Percentiles rank a stretch among this genome's conserved stretches.
Conservation (phyloP, 2,329 filamentous ascomycete species). For the Paracoccidioides brasiliensis region DNA sequence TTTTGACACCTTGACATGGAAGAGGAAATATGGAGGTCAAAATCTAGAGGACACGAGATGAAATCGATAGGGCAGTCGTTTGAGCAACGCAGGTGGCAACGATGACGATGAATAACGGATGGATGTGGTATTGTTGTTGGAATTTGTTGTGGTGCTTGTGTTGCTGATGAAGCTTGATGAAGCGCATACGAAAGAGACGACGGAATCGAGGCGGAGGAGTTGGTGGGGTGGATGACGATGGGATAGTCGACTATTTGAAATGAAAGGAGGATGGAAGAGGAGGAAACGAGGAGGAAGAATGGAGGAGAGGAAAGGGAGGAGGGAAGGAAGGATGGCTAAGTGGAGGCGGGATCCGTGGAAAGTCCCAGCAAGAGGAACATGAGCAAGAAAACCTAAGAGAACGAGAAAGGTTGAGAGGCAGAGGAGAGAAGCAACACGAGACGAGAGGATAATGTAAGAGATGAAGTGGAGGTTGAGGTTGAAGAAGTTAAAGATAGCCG, state of each 20-base stretch:
- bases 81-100: not conserved
- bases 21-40: no score
- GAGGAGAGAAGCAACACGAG: constrained; percentile 4
- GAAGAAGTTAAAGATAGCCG: constrained; percentile 6
- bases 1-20: no score
- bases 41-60: not conserved
- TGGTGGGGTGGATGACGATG: not conserved
- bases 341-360: not conserved
- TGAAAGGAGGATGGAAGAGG: not conserved
- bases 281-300: not conserved
- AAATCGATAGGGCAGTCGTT: not conserved
- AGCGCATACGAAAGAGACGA: no score
- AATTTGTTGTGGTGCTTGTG: no score
- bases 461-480: constrained; percentile 1
- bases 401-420: constrained; percentile 6
- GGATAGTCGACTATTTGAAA: not conserved
- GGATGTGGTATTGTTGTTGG: no score
- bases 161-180: no score
- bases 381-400: not conserved
- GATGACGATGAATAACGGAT: not conserved
- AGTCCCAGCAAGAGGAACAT: not conserved
- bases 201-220: not conserved
- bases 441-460: not conserved
- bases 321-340: constrained; percentile 2
- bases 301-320: not conserved